phyloP scores from a whole-genome alignment of 2,329 filamentous ascomycete species.

The Nemania diffusa region DNA sequence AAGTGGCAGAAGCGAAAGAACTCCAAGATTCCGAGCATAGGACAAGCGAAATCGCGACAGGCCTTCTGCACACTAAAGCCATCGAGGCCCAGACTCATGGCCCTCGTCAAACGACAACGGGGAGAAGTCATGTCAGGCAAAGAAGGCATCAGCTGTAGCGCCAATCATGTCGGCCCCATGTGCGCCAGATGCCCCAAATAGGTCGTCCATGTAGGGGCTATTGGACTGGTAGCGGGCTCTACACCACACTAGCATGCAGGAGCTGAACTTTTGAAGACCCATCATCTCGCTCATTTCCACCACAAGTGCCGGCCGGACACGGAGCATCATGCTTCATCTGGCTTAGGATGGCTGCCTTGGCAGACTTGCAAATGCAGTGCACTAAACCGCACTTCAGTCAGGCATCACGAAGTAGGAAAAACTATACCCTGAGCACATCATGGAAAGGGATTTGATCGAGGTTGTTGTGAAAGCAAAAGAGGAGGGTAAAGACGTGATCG shows the following conservation, averaged over 20 bases:
- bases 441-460: background rate
- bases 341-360: background rate
- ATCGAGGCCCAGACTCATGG: conserved; percentile 20
- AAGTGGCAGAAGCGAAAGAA: conserved; percentile 5
- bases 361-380: background rate
- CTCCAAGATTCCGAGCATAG: background rate
- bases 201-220: conserved; percentile 14
- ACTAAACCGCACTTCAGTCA: background rate
- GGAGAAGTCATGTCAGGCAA: conserved; percentile 31
- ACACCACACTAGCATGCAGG: conserved; percentile 38
- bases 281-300: conserved; percentile 6
- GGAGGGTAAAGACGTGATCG: background rate
- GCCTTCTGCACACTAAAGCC: background rate
- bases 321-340: background rate
- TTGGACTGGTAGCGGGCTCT: conserved; percentile 32
- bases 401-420: background rate
- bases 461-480: background rate
- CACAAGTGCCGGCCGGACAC: conserved; percentile 6
- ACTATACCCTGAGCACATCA: background rate
- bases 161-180: conserved; percentile 36
- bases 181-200: conserved; percentile 30
- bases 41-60: background rate
- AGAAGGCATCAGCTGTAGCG: conserved; percentile 8
- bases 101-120: conserved; percentile 19
- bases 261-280: conserved; percentile 45